Evolutionary conservation across 176 grass and related monocot genomes (phyloP), one percentile per base, ranked within the genome.

Genomic region (Leersia perrieri): DNA sequence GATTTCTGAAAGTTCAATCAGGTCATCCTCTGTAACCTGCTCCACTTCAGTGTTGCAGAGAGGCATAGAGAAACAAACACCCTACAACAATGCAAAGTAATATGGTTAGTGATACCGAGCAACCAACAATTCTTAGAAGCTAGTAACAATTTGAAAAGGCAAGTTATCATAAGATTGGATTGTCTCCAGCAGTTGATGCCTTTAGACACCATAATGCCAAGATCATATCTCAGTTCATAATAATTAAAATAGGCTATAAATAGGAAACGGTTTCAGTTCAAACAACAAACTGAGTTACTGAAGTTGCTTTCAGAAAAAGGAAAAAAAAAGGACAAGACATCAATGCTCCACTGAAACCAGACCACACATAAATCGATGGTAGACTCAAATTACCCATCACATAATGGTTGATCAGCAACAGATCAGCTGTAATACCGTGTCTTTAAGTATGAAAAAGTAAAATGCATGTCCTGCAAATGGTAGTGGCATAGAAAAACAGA

Each of bases 1-100:
- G 32, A 95, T 93, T 89, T 98, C 92, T 80, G 86, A 93, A 57
- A 95, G 86, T 74, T 95, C 92, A 44, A 89, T 89, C 75, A 98
- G 81, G 65, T 98, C 95, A 76, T 94, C 95, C 20, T 92, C 95
- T 66, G 49, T 91, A 80, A 81, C 78, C 70, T 98, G 83, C 65
- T 95, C 90, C 38, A 88, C 86, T 92, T 98, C 92, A 58, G 85
- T 31, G 5, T 73, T 85, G 73, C 87, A 93, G 84, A 95, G 90
- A 81, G 95, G 92, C 92, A 98, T 98, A 18, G 86, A 86, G 88
- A 95, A 98, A 68, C 67, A 80, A 69, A 91, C 82, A 72, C 74
- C 84, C 90, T 98, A 68, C 45, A 86, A 67, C 14, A 84, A 81
- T 22, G 55, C 58, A 85, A 68, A 30, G 27, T 33, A 32, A 41